phyloP scores from a whole-genome alignment of 192 early-diverging fungal genomes.

The Paraglomus occultum region DNA sequence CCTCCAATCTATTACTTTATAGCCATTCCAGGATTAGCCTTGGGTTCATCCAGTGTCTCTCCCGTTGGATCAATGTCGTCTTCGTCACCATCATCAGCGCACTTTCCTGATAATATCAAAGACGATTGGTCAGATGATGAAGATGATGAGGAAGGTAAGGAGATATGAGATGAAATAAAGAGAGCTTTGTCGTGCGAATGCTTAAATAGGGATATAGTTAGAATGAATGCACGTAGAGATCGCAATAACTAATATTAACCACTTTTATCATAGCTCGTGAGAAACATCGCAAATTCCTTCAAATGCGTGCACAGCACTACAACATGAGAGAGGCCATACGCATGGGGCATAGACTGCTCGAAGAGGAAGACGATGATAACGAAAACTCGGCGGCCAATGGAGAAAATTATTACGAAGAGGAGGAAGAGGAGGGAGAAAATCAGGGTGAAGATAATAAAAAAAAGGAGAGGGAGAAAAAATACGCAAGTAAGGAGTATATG shows the following conservation, averaged over 20 bases:
- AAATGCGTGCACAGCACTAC: constrained; percentile 83
- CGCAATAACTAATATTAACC: neutral
- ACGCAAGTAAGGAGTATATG: too few relatives aligned
- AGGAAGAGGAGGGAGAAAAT: too few relatives aligned
- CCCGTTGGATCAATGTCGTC: constrained; percentile 23
- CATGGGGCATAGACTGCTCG: constrained; percentile 48
- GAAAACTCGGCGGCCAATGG: constrained; percentile 21
- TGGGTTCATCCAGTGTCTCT: constrained; percentile 3
- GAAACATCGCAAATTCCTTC: constrained; percentile 71
- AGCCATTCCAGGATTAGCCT: constrained; percentile 23
- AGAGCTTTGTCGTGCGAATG: neutral
- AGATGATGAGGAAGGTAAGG: constrained; percentile 59
- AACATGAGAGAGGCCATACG: constrained; percentile 77
- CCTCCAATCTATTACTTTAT: neutral
- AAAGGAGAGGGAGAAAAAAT: too few relatives aligned
- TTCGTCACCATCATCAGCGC: constrained; percentile 17
- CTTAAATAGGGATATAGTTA: too few relatives aligned
- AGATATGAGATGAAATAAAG: constrained; percentile 8
- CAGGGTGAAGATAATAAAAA: too few relatives aligned
- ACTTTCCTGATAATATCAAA: constrained; percentile 32
- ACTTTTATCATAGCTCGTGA: constrained; percentile 37
- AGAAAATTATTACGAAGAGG: too few relatives aligned
- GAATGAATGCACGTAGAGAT: neutral
- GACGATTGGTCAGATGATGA: constrained; percentile 58
- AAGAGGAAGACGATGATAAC: constrained; percentile 55